Evolutionary conservation across 495 filamentous ascomycete genomes (phyloP).

Genomic region (Penicillium odoratum): DNA sequence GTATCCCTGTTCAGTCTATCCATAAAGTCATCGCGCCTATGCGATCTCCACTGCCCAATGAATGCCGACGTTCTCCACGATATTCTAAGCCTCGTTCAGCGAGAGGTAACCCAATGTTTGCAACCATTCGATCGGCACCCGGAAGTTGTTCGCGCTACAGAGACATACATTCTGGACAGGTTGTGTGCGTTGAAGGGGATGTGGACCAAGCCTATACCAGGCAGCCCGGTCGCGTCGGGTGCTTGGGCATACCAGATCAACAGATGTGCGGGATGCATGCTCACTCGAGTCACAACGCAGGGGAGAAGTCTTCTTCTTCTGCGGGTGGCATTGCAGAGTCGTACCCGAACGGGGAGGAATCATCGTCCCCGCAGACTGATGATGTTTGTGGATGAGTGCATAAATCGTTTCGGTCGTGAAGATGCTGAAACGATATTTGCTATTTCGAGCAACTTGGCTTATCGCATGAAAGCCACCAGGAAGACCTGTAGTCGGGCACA

Average conservation of each 20-base stretch:
- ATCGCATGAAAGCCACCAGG: conserved; percentile 25
- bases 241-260: conserved; percentile 32
- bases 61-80: conserved; percentile 25
- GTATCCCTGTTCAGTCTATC: conserved; percentile 3
- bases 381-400: conserved; percentile 29
- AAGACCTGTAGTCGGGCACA: conserved; percentile 23
- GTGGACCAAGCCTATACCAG: conserved; percentile 25
- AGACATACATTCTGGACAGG: conserved; percentile 13
- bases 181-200: conserved; percentile 31
- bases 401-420: conserved; percentile 13
- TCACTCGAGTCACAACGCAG: conserved; percentile 33
- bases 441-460: conserved; percentile 17
- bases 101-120: conserved; percentile 34
- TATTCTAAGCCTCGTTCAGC: conserved; percentile 23
- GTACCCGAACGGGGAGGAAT: conserved; percentile 24
- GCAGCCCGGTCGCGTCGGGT: background rate
- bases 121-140: conserved; percentile 25
- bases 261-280: conserved; percentile 42
- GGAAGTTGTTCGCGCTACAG: conserved; percentile 9
- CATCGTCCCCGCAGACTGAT: conserved; percentile 26
- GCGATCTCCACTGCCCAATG: conserved; percentile 21
- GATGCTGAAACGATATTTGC: conserved; percentile 11
- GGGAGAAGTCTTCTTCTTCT: conserved; percentile 26
- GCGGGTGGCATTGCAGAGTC: conserved; percentile 32
- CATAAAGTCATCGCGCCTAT: conserved; percentile 6